Evolutionary conservation across 306 rosid species (phyloP), one percentile per base, ranked within the genome.

Genomic region (Inga oerstediana): DNA sequence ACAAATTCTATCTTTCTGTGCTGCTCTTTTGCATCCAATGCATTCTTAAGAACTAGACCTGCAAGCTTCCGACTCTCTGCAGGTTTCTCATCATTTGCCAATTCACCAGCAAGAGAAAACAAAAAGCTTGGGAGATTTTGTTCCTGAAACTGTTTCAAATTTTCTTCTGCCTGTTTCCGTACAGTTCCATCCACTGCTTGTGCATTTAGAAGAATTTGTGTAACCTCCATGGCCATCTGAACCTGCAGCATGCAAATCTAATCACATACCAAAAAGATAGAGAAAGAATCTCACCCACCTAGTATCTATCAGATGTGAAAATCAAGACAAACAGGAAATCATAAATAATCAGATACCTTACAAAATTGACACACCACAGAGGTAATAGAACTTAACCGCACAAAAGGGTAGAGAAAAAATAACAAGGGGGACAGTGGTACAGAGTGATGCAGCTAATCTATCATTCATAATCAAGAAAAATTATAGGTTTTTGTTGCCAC

Each of bases 21-120:
- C n/a, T 95, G 97, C 62, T 95, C 98, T 76, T 95, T 95, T 13
- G 98, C 97, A 88, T 95, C 98, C 89, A 95, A 76, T 15, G 98
- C 98, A 88, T 95, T 95, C 93, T 95, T 95, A 48, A 95, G 94
- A 68, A 95, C 88, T 81, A 95, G 76, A 81, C 98, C 98, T 0
- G 97, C 98, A 52, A 95, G 83, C 84, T 86, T 89, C 84, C 98
- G 91, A 56, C 93, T 89, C 84, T 93, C 98, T 8, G 91, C 90
- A 39, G 98, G 98, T 88, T 95, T 95, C 4, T 93, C 98, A 30
- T 93, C 98, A 85, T 89, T 95, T 4, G 94, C 94, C 88, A 95
- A 83, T 83, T 95, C 98, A 46, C 91, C 94, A 61, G 98, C 97
- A 81, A 95, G 97, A 76, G 98, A 95, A 67, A 90, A 76, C 86